Base-by-base conservation (phyloP, 768 basidiomycete genomes). In the Boletus edulis region DNA sequence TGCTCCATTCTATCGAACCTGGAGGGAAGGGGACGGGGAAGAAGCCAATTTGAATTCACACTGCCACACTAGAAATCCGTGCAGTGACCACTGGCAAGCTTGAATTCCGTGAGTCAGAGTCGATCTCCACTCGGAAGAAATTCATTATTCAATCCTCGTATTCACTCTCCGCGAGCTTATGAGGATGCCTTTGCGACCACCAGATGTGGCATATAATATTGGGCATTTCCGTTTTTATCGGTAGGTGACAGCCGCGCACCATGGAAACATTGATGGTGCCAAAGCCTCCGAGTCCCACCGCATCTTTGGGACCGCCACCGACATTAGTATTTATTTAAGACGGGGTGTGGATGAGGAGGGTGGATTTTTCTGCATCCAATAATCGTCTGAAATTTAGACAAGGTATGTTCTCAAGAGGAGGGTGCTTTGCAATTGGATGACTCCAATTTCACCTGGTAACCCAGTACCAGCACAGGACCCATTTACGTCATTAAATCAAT, bases 401-500 rank as follows among this genome's bases (percentile, higher is more conserved):
- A 38, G 41, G 53, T 55, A 44, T 22, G 22, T 35, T 15, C 47
- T 20, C 12, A 9, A 44, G 14, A 11, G 41, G 40, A 35, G n/a
- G n/a, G n/a, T 40, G 38, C 37, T 18, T 13, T 42, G n/a, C n/a
- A n/a, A n/a, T n/a, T n/a, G 17, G 31, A 37, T 43, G 49, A 37
- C 34, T 15, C 12, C 34, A 20, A 43, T 27, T 39, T 46, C 38
- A 31, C 40, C 5, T 39, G 37, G 14, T 29, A 29, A 29, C 29
- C n/a, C n/a, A n/a, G n/a, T n/a, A n/a, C n/a, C 22, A 20, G 31
- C 11, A 27, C 29, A 46, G 18, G 9, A 22, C 17, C 35, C 1
- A 29, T 44, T 51, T 49, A 58, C 46, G 50, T 61, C 59, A 60
- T n/a, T 38, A 45, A 47, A 31, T 39, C 13, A 51, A 42, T 51